These are phyloP conservation scores for Tagetes patula DNA, from an alignment of 129 eudicot species.

Conservation along the genomic window DNA sequence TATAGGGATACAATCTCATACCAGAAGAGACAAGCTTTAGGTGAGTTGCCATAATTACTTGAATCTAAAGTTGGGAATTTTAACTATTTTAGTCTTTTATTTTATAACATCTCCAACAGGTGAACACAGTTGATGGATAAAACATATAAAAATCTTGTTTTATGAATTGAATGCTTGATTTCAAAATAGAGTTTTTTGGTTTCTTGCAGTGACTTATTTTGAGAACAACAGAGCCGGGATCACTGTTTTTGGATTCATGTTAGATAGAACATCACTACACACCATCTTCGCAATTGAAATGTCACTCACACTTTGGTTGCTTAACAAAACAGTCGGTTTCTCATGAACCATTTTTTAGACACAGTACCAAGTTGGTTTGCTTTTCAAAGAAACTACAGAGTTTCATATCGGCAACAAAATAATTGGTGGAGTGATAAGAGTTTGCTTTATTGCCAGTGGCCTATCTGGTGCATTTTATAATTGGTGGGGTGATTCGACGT, in stretches of 20 bases:
- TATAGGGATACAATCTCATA: conserved; percentile 60
- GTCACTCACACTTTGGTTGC: conserved; percentile 79
- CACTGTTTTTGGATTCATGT: conserved; percentile 81
- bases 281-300: conserved; percentile 67
- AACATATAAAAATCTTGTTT: not conserved
- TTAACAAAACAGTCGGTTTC: conserved; percentile 73
- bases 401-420: too few relatives aligned
- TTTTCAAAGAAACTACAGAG: conserved; percentile 1
- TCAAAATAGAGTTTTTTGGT: not conserved
- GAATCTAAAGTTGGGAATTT: not conserved
- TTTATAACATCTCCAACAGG: too few relatives aligned
- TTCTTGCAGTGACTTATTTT: conserved; percentile 79
- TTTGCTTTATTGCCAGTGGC: conserved; percentile 10
- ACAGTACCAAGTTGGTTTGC: conserved; percentile 8
- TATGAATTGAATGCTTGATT: not conserved
- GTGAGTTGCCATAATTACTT: conserved; percentile 31
- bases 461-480: conserved; percentile 4
- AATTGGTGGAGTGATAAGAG: not conserved
- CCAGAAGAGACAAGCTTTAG: conserved; percentile 89
- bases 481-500: conserved; percentile 18
- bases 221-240: conserved; percentile 91
- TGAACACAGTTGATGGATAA: not conserved
- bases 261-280: conserved; percentile 75
- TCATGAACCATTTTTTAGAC: conserved; percentile 28
- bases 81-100: too few relatives aligned